Evolutionary conservation across 2,329 filamentous ascomycete species (phyloP).

Genomic region (Beauveria bassiana): DNA sequence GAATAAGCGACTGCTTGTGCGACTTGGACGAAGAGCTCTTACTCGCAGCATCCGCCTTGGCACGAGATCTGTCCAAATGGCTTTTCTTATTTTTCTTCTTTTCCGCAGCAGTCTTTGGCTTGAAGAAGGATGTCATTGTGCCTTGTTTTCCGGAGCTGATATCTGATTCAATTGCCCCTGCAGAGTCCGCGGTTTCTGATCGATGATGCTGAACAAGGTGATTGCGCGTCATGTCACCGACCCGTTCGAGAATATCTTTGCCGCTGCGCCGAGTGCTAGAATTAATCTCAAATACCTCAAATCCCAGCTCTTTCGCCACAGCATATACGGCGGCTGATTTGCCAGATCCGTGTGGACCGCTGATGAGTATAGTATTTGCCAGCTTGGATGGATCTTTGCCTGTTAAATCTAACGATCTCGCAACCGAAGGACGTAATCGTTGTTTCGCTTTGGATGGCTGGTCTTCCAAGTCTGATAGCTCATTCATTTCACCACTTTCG

Average conservation of each 20-base stretch:
- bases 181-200: slow-evolving; percentile 24
- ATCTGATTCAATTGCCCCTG: slow-evolving; percentile 35
- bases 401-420: slow-evolving; percentile 35
- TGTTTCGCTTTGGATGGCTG: slow-evolving; percentile 19
- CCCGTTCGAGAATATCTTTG: slow-evolving; percentile 81
- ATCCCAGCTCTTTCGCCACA: slow-evolving; percentile 83
- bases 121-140: slow-evolving; percentile 77
- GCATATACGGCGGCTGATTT: slow-evolving; percentile 92
- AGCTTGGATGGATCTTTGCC: slow-evolving; percentile 38
- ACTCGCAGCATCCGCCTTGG: slow-evolving; percentile 18
- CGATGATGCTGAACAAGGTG: slow-evolving; percentile 64
- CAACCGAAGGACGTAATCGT: slow-evolving; percentile 42
- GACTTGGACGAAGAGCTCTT: slow-evolving; percentile 32
- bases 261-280: slow-evolving; percentile 74
- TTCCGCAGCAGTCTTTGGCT: slow-evolving; percentile 34
- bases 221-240: slow-evolving; percentile 95
- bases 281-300: slow-evolving; percentile 94
- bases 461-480: slow-evolving; percentile 47
- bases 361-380: slow-evolving; percentile 76
- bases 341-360: slow-evolving; percentile 81
- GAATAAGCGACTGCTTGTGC: slow-evolving; percentile 90
- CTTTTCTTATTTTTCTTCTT: slow-evolving; percentile 17
- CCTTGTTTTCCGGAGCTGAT: slow-evolving; percentile 64
- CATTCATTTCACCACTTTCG: slow-evolving; percentile 61
- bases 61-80: slow-evolving; percentile 15